Evolutionary conservation across 306 rosid genomes (phyloP).

Genomic region (Carpinus fangiana): DNA sequence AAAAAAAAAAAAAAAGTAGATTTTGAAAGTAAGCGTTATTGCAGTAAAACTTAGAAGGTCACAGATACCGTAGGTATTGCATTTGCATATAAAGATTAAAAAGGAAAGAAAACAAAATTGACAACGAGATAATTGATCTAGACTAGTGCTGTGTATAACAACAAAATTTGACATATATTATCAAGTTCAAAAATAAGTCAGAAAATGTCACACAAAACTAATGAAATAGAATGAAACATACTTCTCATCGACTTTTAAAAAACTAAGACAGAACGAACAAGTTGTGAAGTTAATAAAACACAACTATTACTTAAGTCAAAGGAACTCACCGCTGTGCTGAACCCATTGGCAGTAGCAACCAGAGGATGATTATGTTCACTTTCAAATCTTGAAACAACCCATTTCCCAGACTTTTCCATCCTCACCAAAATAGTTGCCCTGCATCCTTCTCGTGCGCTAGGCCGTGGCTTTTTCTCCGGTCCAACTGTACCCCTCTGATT

Average conservation of each 20-base stretch:
- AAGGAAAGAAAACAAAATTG: neutral
- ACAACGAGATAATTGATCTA: neutral
- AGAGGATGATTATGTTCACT: constrained; percentile 92
- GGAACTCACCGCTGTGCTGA: constrained; percentile 70
- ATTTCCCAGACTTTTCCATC: constrained; percentile 87
- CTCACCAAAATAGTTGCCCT: constrained; percentile 88
- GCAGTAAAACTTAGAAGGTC: neutral
- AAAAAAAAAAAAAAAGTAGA: neutral
- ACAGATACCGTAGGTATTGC: neutral
- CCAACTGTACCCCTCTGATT: constrained; percentile 54
- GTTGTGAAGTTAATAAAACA: constrained; percentile 6
- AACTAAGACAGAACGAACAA: neutral
- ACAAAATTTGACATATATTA: neutral
- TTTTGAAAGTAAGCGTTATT: neutral
- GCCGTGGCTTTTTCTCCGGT: constrained; percentile 63
- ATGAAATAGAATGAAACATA: neutral
- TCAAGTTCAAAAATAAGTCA: neutral
- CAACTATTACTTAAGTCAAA: neutral
- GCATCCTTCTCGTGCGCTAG: constrained; percentile 97
- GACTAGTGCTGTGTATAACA: neutral
- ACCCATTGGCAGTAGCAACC: constrained; percentile 66
- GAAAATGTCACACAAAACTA: neutral
- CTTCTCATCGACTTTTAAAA: neutral
- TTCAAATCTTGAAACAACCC: constrained; percentile 85
- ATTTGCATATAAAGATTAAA: neutral